Conservation (phyloP, 768 basidiomycete genomes). For the Amanita subjunquillea region DNA sequence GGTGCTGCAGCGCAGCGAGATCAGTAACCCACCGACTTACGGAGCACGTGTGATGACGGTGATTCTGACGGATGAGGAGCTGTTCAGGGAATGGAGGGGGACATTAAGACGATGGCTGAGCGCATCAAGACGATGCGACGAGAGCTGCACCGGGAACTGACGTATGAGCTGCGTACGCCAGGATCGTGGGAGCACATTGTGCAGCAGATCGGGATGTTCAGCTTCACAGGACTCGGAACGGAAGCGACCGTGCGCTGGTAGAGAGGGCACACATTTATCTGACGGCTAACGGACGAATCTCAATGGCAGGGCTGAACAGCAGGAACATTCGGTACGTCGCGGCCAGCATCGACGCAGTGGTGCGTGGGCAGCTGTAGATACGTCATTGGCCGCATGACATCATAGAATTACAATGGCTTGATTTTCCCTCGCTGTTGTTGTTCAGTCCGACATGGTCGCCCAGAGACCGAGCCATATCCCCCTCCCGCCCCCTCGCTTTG, state of each 20-base stretch:
- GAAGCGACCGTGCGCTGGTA: slow-evolving; percentile 58
- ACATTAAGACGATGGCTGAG: slow-evolving; percentile 87
- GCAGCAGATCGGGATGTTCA: slow-evolving; percentile 97
- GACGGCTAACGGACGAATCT: slow-evolving; percentile 82
- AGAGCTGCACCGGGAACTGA: slow-evolving; percentile 64
- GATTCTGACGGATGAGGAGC: slow-evolving; percentile 63
- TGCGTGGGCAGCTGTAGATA: slow-evolving; percentile 24
- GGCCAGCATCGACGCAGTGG: slow-evolving; percentile 53
- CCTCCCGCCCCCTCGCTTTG: slow-evolving; percentile 5
- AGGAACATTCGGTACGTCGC: slow-evolving; percentile 74
- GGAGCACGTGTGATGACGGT: slow-evolving; percentile 81
- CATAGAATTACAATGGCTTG: slow-evolving; percentile 13
- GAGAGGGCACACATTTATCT: slow-evolving; percentile 77
- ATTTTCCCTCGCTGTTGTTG: slow-evolving; percentile 1
- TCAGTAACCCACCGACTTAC: slow-evolving; percentile 88
- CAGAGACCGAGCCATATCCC: slow-evolving; percentile 5
- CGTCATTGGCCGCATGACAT: slow-evolving; percentile 19
- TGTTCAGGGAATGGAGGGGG: slow-evolving; percentile 87
- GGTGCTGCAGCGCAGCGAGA: slow-evolving; percentile 87
- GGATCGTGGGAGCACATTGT: slow-evolving; percentile 95
- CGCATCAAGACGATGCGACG: slow-evolving; percentile 90
- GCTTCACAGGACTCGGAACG: slow-evolving; percentile 74
- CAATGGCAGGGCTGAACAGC: slow-evolving; percentile 88
- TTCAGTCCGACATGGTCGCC: slow-evolving; percentile 2
- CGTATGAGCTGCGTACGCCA: slow-evolving; percentile 73